Base-by-base conservation (phyloP, 129 eudicot genomes). In the Flaveria robusta region DNA sequence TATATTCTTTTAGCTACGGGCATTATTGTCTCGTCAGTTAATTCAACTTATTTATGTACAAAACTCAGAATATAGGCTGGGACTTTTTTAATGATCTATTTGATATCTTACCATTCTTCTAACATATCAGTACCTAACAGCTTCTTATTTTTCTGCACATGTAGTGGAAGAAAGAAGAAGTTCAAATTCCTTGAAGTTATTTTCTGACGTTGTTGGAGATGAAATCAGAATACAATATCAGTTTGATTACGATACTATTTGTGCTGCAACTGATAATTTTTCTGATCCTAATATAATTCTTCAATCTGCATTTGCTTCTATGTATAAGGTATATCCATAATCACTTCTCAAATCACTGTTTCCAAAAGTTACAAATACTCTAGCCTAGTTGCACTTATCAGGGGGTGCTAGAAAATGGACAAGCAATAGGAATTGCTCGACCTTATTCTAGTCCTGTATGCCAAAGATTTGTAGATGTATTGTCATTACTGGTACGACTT, bases 381-480 rank as follows among this genome's bases (percentile, higher is more conserved):
- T 22, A 39, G 41, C 41, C 7, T 37, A 14, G 23, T 22, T 41
- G 3, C 6, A 20, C 29, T 18, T 71, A 49, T 55, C 56, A 73
- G 77, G 77, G 77, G 16, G 58, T 1, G 55, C 56, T 73, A 58
- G 15, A 56, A 37, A 73, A 39, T 15, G 77, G 77, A 56, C 77
- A 73, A 22, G 54, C 37, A 0, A 39, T 73, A 56, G 39, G 9
- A 73, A 9, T 56, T 73, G 23, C 43, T 1, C 1, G 22, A 46
- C 11, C 1, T 62, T 1, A 26, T 47, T 14, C 22, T 19, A 20
- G 23, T 19, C 20, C 18, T 3, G 14, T 2, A 23, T 60, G 2
- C 7, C 9, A 24, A 45, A 15, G 0, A 12, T 8, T 10, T 55
- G 20, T 2, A 14, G 22, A 19, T 56, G 68, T 18, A 37, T 31